Percentiles rank a stretch among this genome's conserved stretches.
Evolutionary conservation across 371 early-diverging fungal genomes (phyloP).

Genomic region (Umbelopsis sp.): DNA sequence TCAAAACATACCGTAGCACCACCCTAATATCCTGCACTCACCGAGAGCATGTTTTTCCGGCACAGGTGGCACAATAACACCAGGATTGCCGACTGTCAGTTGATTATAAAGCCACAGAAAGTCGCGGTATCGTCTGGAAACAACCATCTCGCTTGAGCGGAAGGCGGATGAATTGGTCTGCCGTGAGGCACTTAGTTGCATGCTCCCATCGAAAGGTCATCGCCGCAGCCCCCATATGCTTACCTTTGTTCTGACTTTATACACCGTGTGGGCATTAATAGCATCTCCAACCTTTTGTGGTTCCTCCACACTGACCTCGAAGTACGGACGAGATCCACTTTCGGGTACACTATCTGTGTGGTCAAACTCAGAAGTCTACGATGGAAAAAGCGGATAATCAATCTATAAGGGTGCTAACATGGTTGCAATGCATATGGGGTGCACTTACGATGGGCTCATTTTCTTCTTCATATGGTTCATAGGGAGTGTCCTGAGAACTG

Average conservation of each 20-base stretch:
- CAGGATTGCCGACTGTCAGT: constrained; percentile 80
- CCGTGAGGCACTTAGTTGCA: constrained; percentile 1
- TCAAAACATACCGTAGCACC: background rate
- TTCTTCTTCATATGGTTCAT: constrained; percentile 16
- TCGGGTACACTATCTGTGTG: constrained; percentile 37
- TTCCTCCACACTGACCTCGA: constrained; percentile 81
- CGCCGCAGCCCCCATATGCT: background rate
- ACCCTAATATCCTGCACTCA: constrained; percentile 20
- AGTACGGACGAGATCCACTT: constrained; percentile 66
- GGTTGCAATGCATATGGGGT: constrained; percentile 6
- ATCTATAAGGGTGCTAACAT: background rate
- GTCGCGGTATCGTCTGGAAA: constrained; percentile 89
- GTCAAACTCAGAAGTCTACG: constrained; percentile 12
- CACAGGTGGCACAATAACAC: constrained; percentile 91
- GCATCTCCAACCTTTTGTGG: constrained; percentile 91
- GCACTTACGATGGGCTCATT: constrained; percentile 2
- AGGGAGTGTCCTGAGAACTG: background rate
- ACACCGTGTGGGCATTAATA: constrained; percentile 84
- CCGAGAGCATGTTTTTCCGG: constrained; percentile 93
- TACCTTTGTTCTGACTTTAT: constrained; percentile 87
- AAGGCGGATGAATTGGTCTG: constrained; percentile 82
- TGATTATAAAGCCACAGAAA: constrained; percentile 94
- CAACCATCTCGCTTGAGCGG: constrained; percentile 75
- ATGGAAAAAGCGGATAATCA: constrained; percentile 3
- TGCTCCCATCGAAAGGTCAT: too few relatives aligned